Evolutionary conservation across 441 rosid genomes (phyloP), one percentile per base, ranked within the genome.

Genomic region (Populus trichocarpa): DNA sequence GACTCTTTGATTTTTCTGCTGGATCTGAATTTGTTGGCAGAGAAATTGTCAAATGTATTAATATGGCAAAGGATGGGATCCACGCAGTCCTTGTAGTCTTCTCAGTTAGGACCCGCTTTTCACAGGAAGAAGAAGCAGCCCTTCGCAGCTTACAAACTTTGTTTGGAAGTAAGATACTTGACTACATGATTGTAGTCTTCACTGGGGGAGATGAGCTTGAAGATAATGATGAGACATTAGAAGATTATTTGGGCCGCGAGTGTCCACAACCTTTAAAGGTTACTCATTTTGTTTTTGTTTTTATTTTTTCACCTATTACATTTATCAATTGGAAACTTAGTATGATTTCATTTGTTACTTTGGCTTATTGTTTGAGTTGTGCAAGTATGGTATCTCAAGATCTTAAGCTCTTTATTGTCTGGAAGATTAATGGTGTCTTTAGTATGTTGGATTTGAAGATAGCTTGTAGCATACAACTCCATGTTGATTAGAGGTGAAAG

Each of bases 171-270:
- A 92, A 91, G 78, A 93, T 95, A 65, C 35, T 86, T 70, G 85
- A 91, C 79, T 90, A 92, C 81, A 88, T 95, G 96, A 88, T 95
- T 80, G 84, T 92, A 14, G 90, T 95, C 33, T 93, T 93, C 71
- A 95, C 98, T 2, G 98, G 98, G 65, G 99, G 97, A 7, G 98
- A 95, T 83, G 95, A 89, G 22, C 89, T 95, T 74, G 97, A 95
- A 77, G 97, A 91, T 22, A 85, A 85, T 59, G 95, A 91, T 0
- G 93, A 91, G 78, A 91, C 95, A 0, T 78, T 93, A 74, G 93
- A 92, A 61, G 97, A 90, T 57, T 92, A 91, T 80, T 78, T 92
- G 81, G 90, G 85, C 50, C 88, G 89, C 6, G 90, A 80, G 1
- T 90, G 93, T 74, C 97, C 99, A 66, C 84, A 75, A 63, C 90